These are phyloP conservation scores for Amylocarpus encephaloides DNA, from an alignment of 2,329 filamentous ascomycete species.

Conservation along the genomic window DNA sequence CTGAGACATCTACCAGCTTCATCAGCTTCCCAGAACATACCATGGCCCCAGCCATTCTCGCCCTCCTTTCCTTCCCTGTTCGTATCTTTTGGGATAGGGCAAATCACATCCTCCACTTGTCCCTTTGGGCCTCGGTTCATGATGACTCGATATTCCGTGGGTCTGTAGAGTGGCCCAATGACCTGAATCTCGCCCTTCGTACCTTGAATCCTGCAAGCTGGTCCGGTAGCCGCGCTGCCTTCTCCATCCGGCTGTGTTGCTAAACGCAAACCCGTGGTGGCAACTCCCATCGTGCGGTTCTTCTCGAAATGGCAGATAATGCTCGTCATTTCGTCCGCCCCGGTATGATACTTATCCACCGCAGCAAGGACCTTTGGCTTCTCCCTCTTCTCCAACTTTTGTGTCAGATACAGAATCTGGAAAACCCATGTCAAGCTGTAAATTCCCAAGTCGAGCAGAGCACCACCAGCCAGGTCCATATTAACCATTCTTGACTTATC, in stretches of 20 bases:
- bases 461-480: constrained; percentile 59
- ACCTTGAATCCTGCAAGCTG: constrained; percentile 57
- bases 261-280: constrained; percentile 45
- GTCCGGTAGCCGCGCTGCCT: constrained; percentile 42
- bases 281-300: constrained; percentile 54
- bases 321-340: constrained; percentile 57
- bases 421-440: constrained; percentile 67
- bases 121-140: constrained; percentile 34
- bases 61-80: constrained; percentile 15
- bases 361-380: constrained; percentile 49
- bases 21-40: constrained; percentile 68
- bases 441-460: constrained; percentile 62
- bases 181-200: constrained; percentile 62
- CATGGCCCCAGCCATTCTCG: constrained; percentile 42
- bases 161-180: constrained; percentile 51
- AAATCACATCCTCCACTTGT: constrained; percentile 29
- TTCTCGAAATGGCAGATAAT: constrained; percentile 57
- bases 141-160: constrained; percentile 47
- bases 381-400: constrained; percentile 37
- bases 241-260: constrained; percentile 41
- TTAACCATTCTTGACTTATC: constrained; percentile 60
- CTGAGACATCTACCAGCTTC: constrained; percentile 57
- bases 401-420: constrained; percentile 63
- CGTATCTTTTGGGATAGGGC: constrained; percentile 39
- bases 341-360: constrained; percentile 55